Percentiles rank a stretch among this genome's conserved stretches.
These are phyloP conservation scores for Linum usitatissimum DNA, from an alignment of 345 rosid genomes.

Conservation along the genomic window DNA sequence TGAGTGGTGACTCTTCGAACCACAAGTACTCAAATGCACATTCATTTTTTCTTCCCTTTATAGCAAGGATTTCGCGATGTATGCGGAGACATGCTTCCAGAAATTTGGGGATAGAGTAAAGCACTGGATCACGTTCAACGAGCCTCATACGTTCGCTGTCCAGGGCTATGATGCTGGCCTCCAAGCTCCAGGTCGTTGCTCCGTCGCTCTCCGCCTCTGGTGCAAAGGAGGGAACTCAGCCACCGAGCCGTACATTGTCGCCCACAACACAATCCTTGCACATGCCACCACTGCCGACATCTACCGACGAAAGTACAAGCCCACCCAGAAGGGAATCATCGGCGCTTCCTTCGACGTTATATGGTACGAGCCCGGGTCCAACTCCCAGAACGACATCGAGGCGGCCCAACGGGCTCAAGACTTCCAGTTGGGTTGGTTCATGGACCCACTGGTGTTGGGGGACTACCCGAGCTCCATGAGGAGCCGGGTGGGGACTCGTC, in stretches of 20 bases:
- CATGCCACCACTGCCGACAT: constrained; percentile 57
- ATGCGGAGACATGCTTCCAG: constrained; percentile 75
- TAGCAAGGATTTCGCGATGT: constrained; percentile 71
- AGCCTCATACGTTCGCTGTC: constrained; percentile 69
- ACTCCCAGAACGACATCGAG: constrained; percentile 47
- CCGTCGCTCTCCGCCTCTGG: constrained; percentile 32
- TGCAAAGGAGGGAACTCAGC: constrained; percentile 76
- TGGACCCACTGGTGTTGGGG: constrained; percentile 11
- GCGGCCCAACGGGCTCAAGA: constrained; percentile 95
- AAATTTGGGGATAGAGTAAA: constrained; percentile 87
- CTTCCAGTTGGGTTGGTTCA: constrained; percentile 50
- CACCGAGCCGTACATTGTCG: constrained; percentile 87
- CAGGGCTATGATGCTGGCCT: constrained; percentile 91
- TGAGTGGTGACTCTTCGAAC: not conserved
- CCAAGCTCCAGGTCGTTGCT: constrained; percentile 88
- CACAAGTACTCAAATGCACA: not conserved
- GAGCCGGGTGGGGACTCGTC: constrained; percentile 4
- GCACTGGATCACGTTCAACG: constrained; percentile 90
- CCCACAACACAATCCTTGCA: constrained; percentile 59
- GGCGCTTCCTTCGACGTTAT: constrained; percentile 71
- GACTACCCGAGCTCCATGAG: constrained; percentile 12
- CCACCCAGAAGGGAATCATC: constrained; percentile 56
- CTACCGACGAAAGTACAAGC: constrained; percentile 64
- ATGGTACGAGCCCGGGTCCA: constrained; percentile 61
- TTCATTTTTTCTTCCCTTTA: not conserved